These are phyloP conservation scores for Colletotrichum shisoi DNA, from an alignment of 2,329 filamentous ascomycete genomes.

Conservation along the genomic window DNA sequence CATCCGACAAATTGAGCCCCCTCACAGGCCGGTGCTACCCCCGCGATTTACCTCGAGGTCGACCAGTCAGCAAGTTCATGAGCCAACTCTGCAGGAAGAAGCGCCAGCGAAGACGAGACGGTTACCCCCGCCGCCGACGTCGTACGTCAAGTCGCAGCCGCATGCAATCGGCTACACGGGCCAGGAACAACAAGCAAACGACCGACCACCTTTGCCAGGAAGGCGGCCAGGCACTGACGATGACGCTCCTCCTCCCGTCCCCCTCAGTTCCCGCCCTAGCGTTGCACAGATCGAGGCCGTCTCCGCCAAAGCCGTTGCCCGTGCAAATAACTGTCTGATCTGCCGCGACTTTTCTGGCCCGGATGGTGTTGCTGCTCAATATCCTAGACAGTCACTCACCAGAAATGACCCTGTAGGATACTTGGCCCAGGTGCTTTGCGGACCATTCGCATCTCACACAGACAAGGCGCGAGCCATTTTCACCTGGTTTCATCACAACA, in stretches of 20 bases:
- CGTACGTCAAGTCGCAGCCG: constrained; percentile 29
- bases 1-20: constrained; percentile 48
- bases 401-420: constrained; percentile 70
- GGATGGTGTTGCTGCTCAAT: constrained; percentile 78
- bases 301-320: constrained; percentile 46
- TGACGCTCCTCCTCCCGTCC: constrained; percentile 61
- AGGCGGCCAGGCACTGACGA: constrained; percentile 31
- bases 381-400: constrained; percentile 76
- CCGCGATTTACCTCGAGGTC: constrained; percentile 62
- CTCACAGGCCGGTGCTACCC: constrained; percentile 54
- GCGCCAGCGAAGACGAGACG: constrained; percentile 32
- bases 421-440: constrained; percentile 79
- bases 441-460: constrained; percentile 79
- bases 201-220: constrained; percentile 36
- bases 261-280: constrained; percentile 61
- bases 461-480: constrained; percentile 95
- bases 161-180: constrained; percentile 41
- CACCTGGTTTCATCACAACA: constrained; percentile 94
- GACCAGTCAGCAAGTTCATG: constrained; percentile 43
- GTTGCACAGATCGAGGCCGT: constrained; percentile 60
- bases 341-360: constrained; percentile 89
- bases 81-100: constrained; percentile 19
- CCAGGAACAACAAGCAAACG: constrained; percentile 34
- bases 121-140: constrained; percentile 35
- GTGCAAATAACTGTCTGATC: constrained; percentile 67